Percentiles rank a stretch among this genome's conserved stretches.
These are phyloP conservation scores for Tirmania nivea DNA, from an alignment of 495 filamentous ascomycete genomes.

Conservation along the genomic window DNA sequence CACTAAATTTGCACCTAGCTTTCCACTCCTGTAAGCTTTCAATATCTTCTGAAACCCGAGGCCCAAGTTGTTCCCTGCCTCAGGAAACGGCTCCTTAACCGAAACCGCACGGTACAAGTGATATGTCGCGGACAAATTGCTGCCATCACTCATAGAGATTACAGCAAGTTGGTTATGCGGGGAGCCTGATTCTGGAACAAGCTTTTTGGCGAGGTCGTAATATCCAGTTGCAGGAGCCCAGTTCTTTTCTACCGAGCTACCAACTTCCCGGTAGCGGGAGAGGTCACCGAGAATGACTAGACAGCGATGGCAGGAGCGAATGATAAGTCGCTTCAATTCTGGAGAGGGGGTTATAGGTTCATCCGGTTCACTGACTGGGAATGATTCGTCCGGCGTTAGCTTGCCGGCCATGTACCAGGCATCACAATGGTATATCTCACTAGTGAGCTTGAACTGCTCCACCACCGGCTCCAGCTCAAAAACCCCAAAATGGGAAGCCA, in stretches of 20 bases:
- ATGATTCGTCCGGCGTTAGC: too few relatives aligned
- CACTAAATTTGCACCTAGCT: constrained; percentile 28
- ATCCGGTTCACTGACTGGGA: constrained; percentile 5
- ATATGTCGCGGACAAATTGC: constrained; percentile 66
- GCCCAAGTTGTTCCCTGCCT: constrained; percentile 52
- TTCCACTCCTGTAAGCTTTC: constrained; percentile 35
- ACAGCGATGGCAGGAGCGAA: constrained; percentile 58
- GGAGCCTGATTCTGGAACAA: constrained; percentile 56
- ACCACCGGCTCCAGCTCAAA: constrained; percentile 51
- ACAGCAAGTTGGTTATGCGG: constrained; percentile 81
- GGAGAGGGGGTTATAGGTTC: constrained; percentile 4
- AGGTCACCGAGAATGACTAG: constrained; percentile 78
- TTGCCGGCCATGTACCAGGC: too few relatives aligned
- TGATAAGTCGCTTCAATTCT: constrained; percentile 27
- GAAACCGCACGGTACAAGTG: constrained; percentile 68
- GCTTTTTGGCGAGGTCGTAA: constrained; percentile 57
- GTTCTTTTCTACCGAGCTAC: constrained; percentile 37
- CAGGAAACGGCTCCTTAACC: constrained; percentile 46
- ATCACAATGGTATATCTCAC: constrained; percentile 19
- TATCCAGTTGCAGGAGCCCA: constrained; percentile 68
- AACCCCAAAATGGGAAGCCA: constrained; percentile 53
- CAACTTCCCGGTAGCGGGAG: constrained; percentile 64
- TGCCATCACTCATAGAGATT: constrained; percentile 48
- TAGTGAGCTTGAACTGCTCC: constrained; percentile 39
- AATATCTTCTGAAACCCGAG: constrained; percentile 56